A percentile compares a stretch with the other conserved stretches of the same genome.
These are phyloP conservation scores for Annulohypoxylon bovei DNA, from an alignment of 495 filamentous ascomycete species.

Conservation along the genomic window DNA sequence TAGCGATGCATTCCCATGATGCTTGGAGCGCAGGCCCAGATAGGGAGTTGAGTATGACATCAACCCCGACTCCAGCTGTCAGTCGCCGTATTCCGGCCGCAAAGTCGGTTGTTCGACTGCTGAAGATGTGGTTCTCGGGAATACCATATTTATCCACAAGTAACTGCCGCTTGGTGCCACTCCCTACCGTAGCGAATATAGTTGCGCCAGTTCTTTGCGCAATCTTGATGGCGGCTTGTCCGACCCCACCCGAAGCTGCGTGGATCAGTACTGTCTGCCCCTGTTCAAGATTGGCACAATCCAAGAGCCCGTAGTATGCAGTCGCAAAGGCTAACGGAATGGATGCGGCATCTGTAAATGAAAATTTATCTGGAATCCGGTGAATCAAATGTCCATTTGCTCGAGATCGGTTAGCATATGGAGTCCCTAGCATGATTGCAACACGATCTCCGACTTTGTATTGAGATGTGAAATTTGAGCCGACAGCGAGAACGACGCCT, in stretches of 20 bases:
- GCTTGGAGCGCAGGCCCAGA: not conserved
- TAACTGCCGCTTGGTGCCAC: not conserved
- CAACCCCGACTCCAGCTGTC: not conserved
- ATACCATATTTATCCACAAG: not conserved
- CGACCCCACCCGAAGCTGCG: not conserved
- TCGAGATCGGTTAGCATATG: not conserved
- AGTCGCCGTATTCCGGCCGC: not conserved
- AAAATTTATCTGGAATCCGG: not conserved
- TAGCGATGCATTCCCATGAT: not conserved
- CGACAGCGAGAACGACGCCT: not conserved
- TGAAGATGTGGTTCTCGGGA: not conserved
- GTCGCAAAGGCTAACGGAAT: not conserved
- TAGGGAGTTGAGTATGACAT: not conserved
- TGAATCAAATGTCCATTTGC: not conserved
- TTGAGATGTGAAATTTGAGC: not conserved
- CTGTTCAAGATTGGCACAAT: not conserved
- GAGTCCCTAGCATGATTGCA: not conserved
- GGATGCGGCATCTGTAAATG: not conserved
- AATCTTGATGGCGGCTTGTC: not conserved
- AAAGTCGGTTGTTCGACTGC: not conserved
- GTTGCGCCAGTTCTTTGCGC: not conserved
- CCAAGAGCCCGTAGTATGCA: not conserved
- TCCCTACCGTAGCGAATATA: not conserved
- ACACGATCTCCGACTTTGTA: not conserved
- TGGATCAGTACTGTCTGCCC: not conserved